phyloP scores from a whole-genome alignment of 768 basidiomycete genomes.

The Collybiopsis luxurians region DNA sequence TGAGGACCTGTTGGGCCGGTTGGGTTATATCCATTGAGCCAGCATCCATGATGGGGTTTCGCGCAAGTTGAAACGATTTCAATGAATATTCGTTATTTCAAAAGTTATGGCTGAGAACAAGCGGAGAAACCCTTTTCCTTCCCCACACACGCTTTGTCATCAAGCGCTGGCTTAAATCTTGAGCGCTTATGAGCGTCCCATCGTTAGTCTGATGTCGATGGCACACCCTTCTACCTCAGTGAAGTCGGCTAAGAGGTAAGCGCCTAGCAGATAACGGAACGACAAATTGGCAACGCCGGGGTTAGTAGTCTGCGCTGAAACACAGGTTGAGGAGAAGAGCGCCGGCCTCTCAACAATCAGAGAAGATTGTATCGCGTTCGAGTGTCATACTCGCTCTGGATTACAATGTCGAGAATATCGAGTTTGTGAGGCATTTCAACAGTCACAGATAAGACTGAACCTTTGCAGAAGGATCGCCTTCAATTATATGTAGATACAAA shows the following conservation, averaged over 20 bases:
- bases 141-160: too few species aligned
- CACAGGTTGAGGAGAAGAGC: conserved; percentile 52
- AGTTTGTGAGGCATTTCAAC: conserved; percentile 20
- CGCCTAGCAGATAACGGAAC: conserved; percentile 63
- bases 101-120: too few species aligned
- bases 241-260: not conserved
- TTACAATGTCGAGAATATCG: conserved; percentile 40
- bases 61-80: too few species aligned
- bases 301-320: conserved; percentile 58
- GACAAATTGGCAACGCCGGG: conserved; percentile 60
- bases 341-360: too few species aligned
- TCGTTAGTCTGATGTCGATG: conserved; percentile 60
- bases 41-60: too few species aligned
- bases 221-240: conserved; percentile 35
- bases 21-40: not conserved
- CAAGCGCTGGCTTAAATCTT: too few species aligned
- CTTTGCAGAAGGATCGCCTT: too few species aligned
- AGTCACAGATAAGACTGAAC: too few species aligned
- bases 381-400: conserved; percentile 37
- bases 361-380: conserved; percentile 20
- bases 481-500: too few species aligned
- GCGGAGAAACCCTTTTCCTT: too few species aligned
- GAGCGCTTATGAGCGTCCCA: too few species aligned
- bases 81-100: too few species aligned
- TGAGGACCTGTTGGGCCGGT: conserved; percentile 1